Conservation (phyloP, 345 rosid genomes). For the Psidium guajava region DNA sequence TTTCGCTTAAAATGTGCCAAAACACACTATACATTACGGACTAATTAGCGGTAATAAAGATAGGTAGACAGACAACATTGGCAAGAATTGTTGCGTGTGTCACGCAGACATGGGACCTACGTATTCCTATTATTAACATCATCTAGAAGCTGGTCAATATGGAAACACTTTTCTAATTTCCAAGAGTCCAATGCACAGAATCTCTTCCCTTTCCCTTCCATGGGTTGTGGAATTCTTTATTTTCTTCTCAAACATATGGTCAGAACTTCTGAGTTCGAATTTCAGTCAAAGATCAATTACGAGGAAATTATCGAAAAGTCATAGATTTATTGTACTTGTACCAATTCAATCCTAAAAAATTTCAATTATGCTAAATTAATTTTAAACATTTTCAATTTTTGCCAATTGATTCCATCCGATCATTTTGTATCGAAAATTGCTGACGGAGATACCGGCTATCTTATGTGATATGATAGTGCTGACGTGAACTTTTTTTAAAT, state of each 20-base stretch:
- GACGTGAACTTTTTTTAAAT: no score
- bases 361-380: no score
- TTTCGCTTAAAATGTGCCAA: not conserved
- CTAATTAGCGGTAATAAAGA: no score
- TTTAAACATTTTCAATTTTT: no score
- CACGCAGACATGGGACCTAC: not conserved
- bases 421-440: no score
- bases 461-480: no score
- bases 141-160: not conserved
- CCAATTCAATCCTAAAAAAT: no score
- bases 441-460: no score
- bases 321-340: no score
- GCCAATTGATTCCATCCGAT: no score
- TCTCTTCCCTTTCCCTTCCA: not conserved
- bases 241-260: not conserved
- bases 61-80: not conserved
- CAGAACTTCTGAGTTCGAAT: not conserved
- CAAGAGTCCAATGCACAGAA: not conserved
- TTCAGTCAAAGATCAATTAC: no score
- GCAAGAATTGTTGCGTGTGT: not conserved
- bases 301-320: no score
- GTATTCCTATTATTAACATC: not conserved
- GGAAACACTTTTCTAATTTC: not conserved
- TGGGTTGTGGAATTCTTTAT: not conserved
- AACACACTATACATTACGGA: not conserved